Evolutionary conservation across 805 yeast species (phyloP).

Genomic region (Sungouiella thailandica): DNA sequence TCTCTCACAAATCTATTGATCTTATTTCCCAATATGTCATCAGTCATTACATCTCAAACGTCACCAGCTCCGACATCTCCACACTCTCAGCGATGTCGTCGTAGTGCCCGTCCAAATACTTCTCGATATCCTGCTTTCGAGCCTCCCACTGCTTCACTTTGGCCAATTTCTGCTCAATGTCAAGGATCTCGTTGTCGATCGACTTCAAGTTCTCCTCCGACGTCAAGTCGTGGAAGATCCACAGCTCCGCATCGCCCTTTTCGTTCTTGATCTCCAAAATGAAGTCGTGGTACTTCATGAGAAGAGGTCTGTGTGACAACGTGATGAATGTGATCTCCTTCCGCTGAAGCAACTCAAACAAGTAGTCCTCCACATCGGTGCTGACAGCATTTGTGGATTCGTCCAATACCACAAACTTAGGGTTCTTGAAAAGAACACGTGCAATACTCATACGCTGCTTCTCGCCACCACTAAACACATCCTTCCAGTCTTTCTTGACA

Average conservation of each 20-base stretch:
- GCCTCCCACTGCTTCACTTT: constrained; percentile 54
- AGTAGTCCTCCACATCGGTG: constrained; percentile 81
- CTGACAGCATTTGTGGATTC: constrained; percentile 94
- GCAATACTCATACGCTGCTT: constrained; percentile 89
- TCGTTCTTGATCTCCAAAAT: constrained; percentile 60
- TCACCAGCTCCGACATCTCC: constrained; percentile 6
- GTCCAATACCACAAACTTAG: constrained; percentile 78
- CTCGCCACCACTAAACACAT: constrained; percentile 94
- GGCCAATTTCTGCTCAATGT: constrained; percentile 54
- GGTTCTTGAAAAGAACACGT: constrained; percentile 72
- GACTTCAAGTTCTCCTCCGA: constrained; percentile 61
- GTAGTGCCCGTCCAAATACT: constrained; percentile 40
- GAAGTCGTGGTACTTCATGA: constrained; percentile 80
- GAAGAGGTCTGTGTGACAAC: constrained; percentile 74
- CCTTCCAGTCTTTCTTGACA: constrained; percentile 72
- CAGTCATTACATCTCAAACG: constrained; percentile 7
- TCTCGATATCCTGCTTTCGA: constrained; percentile 56
- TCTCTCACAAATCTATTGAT: background rate
- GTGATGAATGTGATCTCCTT: constrained; percentile 76
- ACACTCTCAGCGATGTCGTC: constrained; percentile 13
- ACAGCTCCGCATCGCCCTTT: constrained; percentile 31
- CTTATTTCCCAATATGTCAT: background rate
- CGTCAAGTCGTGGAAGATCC: constrained; percentile 54
- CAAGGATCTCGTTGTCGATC: constrained; percentile 71
- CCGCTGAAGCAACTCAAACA: constrained; percentile 68